Conservation (phyloP, 768 basidiomycete species). For the Auricularia auricula-judae region DNA sequence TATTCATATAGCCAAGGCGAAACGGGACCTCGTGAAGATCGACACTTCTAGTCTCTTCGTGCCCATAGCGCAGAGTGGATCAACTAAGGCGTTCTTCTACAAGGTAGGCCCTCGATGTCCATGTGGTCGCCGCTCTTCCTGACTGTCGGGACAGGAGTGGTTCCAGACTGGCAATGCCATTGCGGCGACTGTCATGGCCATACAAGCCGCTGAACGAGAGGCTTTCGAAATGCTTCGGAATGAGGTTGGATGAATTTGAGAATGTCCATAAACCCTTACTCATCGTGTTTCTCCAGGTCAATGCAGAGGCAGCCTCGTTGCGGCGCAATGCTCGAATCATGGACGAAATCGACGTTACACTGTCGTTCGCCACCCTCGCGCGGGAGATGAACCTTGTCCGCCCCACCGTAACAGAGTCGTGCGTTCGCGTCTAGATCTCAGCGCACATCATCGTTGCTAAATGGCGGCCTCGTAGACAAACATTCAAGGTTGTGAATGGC, state of each 20-base stretch:
- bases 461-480: too few relatives aligned
- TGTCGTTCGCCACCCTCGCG: constrained; percentile 76
- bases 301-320: constrained; percentile 40
- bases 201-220: constrained; percentile 52
- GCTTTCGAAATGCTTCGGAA: constrained; percentile 60
- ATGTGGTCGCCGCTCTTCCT: not conserved
- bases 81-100: constrained; percentile 61
- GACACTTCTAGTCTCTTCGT: constrained; percentile 41
- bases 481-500: constrained; percentile 47
- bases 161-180: constrained; percentile 61
- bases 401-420: constrained; percentile 65
- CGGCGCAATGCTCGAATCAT: constrained; percentile 65
- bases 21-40: constrained; percentile 45
- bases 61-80: constrained; percentile 46
- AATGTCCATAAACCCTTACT: not conserved
- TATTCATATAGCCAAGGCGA: constrained; percentile 56
- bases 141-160: constrained; percentile 45
- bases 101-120: constrained; percentile 28
- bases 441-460: not conserved
- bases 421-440: constrained; percentile 14
- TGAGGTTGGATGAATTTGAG: constrained; percentile 34
- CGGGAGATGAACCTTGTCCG: constrained; percentile 64
- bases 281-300: constrained; percentile 39
- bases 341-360: constrained; percentile 78
- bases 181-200: constrained; percentile 39